Percentiles rank a stretch among this genome's conserved stretches.
phyloP scores from a whole-genome alignment of 306 rosid genomes.

The Astragalus glycyphyllos region DNA sequence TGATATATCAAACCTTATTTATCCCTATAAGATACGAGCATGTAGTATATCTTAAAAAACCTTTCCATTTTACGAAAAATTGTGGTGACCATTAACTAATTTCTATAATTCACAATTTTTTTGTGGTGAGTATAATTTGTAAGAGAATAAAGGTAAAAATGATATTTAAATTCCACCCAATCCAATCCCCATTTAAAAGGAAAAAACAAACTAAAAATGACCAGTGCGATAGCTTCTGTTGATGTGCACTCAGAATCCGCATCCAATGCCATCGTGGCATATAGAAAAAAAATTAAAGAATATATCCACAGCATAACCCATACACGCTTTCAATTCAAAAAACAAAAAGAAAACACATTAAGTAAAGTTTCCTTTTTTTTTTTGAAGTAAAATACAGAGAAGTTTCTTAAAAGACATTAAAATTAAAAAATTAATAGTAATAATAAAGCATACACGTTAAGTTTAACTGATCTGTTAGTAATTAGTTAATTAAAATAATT shows the following conservation, averaged over 20 bases:
- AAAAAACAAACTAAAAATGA: neutral
- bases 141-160: too few species aligned
- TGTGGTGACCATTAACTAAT: neutral
- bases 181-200: neutral
- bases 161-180: neutral
- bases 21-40: neutral
- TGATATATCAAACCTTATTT: constrained; percentile 36
- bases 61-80: neutral
- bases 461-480: too few species aligned
- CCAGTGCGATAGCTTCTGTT: neutral
- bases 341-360: too few species aligned
- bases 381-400: neutral
- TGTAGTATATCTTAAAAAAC: neutral
- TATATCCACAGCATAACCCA: constrained; percentile 43
- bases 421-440: neutral
- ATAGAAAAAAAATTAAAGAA: neutral
- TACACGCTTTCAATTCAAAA: neutral
- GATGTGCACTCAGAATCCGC: constrained; percentile 6
- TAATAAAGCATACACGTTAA: neutral
- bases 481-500: too few species aligned
- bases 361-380: too few species aligned
- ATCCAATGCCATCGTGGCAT: constrained; percentile 10
- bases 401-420: neutral
- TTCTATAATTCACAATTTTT: neutral
- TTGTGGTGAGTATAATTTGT: neutral